These are phyloP conservation scores for Rhynchosporium graminicola DNA, from an alignment of 2,329 filamentous ascomycete genomes.

Conservation along the genomic window DNA sequence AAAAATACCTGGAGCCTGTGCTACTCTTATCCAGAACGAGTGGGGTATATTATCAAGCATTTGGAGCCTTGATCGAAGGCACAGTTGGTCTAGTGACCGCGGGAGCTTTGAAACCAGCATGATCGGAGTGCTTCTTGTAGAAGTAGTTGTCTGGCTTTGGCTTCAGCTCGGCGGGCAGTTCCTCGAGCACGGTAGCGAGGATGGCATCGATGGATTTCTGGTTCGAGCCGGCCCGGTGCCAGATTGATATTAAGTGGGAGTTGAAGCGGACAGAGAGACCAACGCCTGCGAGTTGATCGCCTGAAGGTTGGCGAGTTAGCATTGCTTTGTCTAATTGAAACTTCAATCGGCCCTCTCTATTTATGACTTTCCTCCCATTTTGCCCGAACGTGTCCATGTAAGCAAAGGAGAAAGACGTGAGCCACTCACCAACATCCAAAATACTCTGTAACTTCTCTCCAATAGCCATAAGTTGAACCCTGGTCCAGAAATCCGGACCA, in stretches of 20 bases:
- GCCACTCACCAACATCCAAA: constrained; percentile 64
- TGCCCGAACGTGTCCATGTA: background rate
- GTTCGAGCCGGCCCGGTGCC: constrained; percentile 87
- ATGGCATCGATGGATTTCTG: constrained; percentile 76
- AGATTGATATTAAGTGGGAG: constrained; percentile 83
- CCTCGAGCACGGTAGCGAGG: constrained; percentile 69
- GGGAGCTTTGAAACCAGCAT: constrained; percentile 74
- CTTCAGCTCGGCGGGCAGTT: constrained; percentile 70
- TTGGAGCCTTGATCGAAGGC: constrained; percentile 31
- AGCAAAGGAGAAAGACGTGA: background rate
- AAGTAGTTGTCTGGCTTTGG: constrained; percentile 73
- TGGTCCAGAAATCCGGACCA: constrained; percentile 76
- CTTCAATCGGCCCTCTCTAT: background rate
- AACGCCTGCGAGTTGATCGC: constrained; percentile 86
- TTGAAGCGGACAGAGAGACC: constrained; percentile 88
- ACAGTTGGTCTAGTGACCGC: constrained; percentile 30
- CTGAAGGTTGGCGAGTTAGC: constrained; percentile 45
- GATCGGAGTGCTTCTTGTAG: constrained; percentile 89
- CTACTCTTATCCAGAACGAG: no score
- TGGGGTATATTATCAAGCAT: constrained; percentile 27
- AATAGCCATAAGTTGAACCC: constrained; percentile 78
- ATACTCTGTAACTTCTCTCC: constrained; percentile 77
- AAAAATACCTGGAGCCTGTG: background rate
- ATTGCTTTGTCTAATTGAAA: background rate
- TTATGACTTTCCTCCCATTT: constrained; percentile 3